Percentiles rank a stretch among this genome's conserved stretches.
These are phyloP conservation scores for Leonotis leonurus DNA, from an alignment of 257 asterid species.

Conservation along the genomic window DNA sequence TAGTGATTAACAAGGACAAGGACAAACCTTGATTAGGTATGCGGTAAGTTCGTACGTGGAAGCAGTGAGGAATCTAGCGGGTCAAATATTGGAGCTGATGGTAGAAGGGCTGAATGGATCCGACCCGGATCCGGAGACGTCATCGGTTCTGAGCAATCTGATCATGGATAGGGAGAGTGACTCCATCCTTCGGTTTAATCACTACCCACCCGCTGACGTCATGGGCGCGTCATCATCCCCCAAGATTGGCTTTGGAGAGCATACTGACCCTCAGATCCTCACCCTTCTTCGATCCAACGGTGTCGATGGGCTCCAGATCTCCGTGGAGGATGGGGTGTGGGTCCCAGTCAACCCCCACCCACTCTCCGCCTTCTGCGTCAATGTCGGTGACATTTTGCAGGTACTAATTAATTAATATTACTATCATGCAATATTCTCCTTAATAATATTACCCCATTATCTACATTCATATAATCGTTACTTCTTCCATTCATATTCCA, in stretches of 20 bases:
- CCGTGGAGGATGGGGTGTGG: conserved; percentile 53
- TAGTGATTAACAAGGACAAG: too few relatives aligned
- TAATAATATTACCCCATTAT: too few relatives aligned
- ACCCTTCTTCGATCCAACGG: conserved; percentile 58
- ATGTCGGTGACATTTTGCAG: conserved; percentile 78
- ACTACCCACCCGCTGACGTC: conserved; percentile 38
- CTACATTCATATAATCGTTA: too few relatives aligned
- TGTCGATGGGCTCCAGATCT: conserved; percentile 54
- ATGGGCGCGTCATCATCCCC: conserved; percentile 14
- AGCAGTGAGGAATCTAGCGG: conserved; percentile 50
- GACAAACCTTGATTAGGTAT: too few relatives aligned
- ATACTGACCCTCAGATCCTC: conserved; percentile 87
- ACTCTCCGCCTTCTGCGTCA: conserved; percentile 29
- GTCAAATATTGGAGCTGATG: conserved; percentile 58
- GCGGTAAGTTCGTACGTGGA: conserved; percentile 49
- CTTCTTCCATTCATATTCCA: too few relatives aligned
- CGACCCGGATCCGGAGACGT: conserved; percentile 4
- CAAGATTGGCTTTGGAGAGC: conserved; percentile 71
- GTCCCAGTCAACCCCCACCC: conserved; percentile 50
- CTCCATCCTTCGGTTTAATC: conserved; percentile 63
- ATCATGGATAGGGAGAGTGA: conserved; percentile 39
- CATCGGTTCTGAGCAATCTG: conserved; percentile 29
- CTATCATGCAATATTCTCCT: too few relatives aligned
- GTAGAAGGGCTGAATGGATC: conserved; percentile 42
- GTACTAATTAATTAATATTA: not conserved